phyloP scores from a whole-genome alignment of 1,284 basidiomycete species.

The Blastosporella zonata region DNA sequence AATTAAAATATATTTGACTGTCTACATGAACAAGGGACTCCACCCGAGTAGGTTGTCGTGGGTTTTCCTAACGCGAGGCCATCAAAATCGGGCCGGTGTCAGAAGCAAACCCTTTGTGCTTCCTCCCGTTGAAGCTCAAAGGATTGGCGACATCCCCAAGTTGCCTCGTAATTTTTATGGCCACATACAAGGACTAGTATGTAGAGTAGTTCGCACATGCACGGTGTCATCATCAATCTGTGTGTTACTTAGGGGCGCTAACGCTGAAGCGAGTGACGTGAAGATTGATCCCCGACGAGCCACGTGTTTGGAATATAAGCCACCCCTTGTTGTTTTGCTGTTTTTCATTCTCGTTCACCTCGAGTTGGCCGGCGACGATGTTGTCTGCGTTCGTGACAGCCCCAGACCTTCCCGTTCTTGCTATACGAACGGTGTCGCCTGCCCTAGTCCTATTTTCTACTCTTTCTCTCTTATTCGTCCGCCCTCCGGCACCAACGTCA shows the following conservation, averaged over 20 bases:
- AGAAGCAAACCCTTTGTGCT: background rate
- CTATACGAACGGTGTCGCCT: conserved; percentile 63
- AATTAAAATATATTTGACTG: too few relatives aligned
- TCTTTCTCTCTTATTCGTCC: conserved; percentile 54
- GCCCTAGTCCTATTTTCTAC: conserved; percentile 56
- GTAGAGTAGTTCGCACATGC: conserved; percentile 12
- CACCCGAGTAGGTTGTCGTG: background rate
- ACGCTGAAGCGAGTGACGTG: conserved; percentile 21
- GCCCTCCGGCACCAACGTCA: conserved; percentile 42
- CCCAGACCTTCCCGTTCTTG: conserved; percentile 43
- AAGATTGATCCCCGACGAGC: conserved; percentile 15
- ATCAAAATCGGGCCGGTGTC: background rate
- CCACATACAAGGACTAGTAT: conserved; percentile 26
- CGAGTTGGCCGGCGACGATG: conserved; percentile 22
- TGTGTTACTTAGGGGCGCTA: conserved; percentile 6
- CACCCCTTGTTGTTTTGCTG: conserved; percentile 13
- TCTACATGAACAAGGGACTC: background rate
- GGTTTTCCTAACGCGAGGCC: too few relatives aligned
- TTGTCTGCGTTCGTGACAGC: conserved; percentile 30
- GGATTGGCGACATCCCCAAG: too few relatives aligned
- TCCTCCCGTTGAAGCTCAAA: background rate
- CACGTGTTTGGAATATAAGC: conserved; percentile 27
- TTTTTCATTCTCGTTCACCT: conserved; percentile 16
- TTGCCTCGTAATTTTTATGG: background rate
- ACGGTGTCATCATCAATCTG: background rate